Evolutionary conservation across 1,284 basidiomycete genomes (phyloP), one percentile per base, ranked within the genome.

Genomic region (Rhodotorula sp.): DNA sequence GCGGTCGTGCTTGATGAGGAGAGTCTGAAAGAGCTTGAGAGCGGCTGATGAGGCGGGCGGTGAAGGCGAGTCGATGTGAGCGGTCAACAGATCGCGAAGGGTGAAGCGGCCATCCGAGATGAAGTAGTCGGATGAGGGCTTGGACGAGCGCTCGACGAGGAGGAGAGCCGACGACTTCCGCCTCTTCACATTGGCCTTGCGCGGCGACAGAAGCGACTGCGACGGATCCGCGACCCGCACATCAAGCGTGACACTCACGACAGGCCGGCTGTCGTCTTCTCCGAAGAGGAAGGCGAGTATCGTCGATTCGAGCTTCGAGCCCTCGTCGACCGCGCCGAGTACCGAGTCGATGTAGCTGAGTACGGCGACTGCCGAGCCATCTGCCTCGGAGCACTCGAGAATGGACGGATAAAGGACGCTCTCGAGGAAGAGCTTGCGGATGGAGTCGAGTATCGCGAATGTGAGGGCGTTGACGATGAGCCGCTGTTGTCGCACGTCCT

Each of bases 281-380:
- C 86, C 91, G 76, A 90, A 85, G 46, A 94, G 85, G 80, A 91
- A 94, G 59, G 86, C 83, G 58, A 93, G 84, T 20, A 94, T 81
- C n/a, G 89, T 62, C 81, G 69, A 88, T 86, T 85, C 85, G 48
- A 94, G 83, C 62, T 84, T 85, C 30, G 77, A 75, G 11, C 89
- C 89, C 53, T 88, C 84, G 64, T 87, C 86, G 22, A 94, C 84
- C 0, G 88, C 90, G 59, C 87, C 85, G 62, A 94, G 85, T 82
- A 93, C 76, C 0, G 91, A 86, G 70, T 97, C 92, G 70, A 98
- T 88, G 77, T 99, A 98, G n/a, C 90, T 92, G 86, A 98, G 89
- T 62, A 98, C 93, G 2, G 95, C 95, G 2, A 96, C 90, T 0
- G 94, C 91, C 73, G 93, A 96, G 31, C 94, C 94, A 80, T 99